phyloP scores from a whole-genome alignment of 495 filamentous ascomycete species.

The Aspergillus egyptiacus region DNA sequence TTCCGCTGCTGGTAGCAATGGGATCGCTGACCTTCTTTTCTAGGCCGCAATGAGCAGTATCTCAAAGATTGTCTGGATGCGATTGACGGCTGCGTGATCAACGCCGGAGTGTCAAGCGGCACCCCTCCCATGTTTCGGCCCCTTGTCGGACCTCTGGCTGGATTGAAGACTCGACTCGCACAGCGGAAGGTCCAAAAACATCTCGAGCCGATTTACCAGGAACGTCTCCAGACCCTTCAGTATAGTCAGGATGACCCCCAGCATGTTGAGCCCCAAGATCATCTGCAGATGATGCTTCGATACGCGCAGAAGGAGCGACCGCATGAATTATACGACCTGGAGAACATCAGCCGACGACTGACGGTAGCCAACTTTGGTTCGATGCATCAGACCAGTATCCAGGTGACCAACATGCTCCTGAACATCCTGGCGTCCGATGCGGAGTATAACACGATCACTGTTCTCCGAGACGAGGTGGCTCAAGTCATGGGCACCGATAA shows the following conservation, averaged over 20 bases:
- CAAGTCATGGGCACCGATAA: constrained; percentile 7
- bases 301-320: constrained; percentile 27
- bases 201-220: constrained; percentile 18
- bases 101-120: constrained; percentile 19
- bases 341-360: constrained; percentile 30
- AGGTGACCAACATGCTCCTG: constrained; percentile 38
- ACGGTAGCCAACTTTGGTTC: constrained; percentile 43
- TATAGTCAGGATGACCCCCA: constrained; percentile 13
- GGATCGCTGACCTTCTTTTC: not conserved
- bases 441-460: constrained; percentile 31
- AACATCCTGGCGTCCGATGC: constrained; percentile 36
- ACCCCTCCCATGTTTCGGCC: constrained; percentile 24
- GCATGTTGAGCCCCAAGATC: constrained; percentile 23
- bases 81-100: constrained; percentile 21
- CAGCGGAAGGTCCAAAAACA: constrained; percentile 18
- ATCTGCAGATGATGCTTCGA: constrained; percentile 33
- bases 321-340: constrained; percentile 24
- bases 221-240: constrained; percentile 19
- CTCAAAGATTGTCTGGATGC: constrained; percentile 17
- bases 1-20: not conserved
- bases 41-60: constrained; percentile 26
- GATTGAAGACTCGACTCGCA: constrained; percentile 2
- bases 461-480: constrained; percentile 28
- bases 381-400: constrained; percentile 46
- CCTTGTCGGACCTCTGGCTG: constrained; percentile 21